phyloP scores from a whole-genome alignment of 176 grass and related monocot genomes.

The Elymus sibiricus region DNA sequence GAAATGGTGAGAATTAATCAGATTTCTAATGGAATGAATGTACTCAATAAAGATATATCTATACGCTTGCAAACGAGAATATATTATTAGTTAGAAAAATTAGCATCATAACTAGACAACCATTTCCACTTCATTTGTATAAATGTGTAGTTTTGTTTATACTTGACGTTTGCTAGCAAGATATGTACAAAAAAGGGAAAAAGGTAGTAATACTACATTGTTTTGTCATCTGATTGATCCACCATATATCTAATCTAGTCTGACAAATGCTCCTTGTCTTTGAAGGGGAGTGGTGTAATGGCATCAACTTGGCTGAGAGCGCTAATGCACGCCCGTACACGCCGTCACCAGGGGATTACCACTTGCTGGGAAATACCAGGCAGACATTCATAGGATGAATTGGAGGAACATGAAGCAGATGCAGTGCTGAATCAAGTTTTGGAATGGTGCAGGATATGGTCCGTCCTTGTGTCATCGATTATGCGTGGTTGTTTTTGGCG shows the following conservation, averaged over 20 bases:
- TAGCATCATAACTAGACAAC: too few relatives aligned
- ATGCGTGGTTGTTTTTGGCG: not conserved
- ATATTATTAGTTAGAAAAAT: too few relatives aligned
- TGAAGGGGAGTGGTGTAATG: slow-evolving; percentile 7
- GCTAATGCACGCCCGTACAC: not conserved
- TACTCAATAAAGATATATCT: not conserved
- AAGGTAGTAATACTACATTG: too few relatives aligned
- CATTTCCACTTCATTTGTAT: not conserved
- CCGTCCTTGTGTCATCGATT: not conserved
- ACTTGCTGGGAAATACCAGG: not conserved
- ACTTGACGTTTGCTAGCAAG: not conserved
- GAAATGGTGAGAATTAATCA: not conserved
- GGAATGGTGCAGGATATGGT: not conserved
- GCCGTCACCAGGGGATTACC: not conserved
- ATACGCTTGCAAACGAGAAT: too few relatives aligned
- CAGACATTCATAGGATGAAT: not conserved
- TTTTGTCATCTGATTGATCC: not conserved
- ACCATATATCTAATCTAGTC: not conserved
- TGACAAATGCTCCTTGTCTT: not conserved
- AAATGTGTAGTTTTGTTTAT: not conserved
- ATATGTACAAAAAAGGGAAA: not conserved
- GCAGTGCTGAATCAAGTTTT: not conserved
- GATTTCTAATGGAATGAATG: not conserved
- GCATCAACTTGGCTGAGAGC: not conserved
- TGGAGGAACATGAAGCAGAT: not conserved